phyloP scores from a whole-genome alignment of 2,329 filamentous ascomycete genomes.

The Aspergillus sp. region DNA sequence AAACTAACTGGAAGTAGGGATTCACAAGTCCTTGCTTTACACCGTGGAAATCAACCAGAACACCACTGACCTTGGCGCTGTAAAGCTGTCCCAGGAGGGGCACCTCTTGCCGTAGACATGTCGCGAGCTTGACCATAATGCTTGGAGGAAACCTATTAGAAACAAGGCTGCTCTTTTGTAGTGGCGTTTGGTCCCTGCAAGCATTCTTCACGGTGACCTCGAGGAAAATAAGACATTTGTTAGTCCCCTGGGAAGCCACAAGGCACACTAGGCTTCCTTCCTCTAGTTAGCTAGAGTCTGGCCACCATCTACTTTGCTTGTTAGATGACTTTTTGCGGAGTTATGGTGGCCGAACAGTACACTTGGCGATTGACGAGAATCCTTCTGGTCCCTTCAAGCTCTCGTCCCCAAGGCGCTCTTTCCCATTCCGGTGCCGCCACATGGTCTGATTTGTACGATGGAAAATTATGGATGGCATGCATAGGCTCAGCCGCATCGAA shows the following conservation, averaged over 20 bases:
- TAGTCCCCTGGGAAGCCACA: not conserved
- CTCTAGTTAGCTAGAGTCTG: constrained; percentile 2
- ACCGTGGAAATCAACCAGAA: constrained; percentile 6
- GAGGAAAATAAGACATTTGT: constrained; percentile 6
- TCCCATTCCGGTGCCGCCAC: too few relatives aligned
- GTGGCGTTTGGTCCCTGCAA: not conserved
- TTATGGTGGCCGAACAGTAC: not conserved
- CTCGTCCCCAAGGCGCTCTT: too few relatives aligned
- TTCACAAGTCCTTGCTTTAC: not conserved
- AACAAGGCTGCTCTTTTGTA: constrained; percentile 2
- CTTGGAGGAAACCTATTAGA: constrained; percentile 5
- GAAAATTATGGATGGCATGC: too few relatives aligned
- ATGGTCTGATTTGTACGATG: too few relatives aligned
- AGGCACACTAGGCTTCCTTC: constrained; percentile 8
- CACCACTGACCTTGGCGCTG: constrained; percentile 1
- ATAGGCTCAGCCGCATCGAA: too few relatives aligned
- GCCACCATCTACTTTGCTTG: constrained; percentile 8
- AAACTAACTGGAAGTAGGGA: too few relatives aligned
- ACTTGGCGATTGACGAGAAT: too few relatives aligned
- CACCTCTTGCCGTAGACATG: constrained; percentile 5
- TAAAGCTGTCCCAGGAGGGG: constrained; percentile 1
- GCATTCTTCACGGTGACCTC: constrained; percentile 6
- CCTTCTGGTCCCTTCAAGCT: too few relatives aligned
- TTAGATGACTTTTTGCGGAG: constrained; percentile 4
- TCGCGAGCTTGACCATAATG: constrained; percentile 4